Evolutionary conservation across 306 rosid genomes (phyloP).

Genomic region (Pyrus betulifolia): DNA sequence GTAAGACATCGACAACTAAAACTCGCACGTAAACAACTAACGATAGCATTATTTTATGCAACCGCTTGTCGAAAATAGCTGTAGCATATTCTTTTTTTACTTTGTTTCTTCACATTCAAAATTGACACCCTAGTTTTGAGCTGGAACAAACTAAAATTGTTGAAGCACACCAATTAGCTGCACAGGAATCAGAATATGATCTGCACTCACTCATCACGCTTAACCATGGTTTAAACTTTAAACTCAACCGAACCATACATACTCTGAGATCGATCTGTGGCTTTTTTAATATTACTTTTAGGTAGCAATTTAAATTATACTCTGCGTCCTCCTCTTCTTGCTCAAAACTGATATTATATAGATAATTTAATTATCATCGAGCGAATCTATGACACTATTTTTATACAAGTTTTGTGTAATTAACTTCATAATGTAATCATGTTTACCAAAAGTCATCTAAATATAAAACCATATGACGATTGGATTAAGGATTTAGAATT

Average conservation of each 20-base stretch:
- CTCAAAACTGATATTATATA: not conserved
- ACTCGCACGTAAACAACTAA: not conserved
- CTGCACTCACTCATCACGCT: not conserved
- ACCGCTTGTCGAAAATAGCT: not conserved
- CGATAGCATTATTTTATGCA: too few relatives aligned
- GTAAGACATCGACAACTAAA: too few relatives aligned
- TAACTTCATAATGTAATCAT: too few relatives aligned
- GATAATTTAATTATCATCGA: not conserved
- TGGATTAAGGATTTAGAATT: too few relatives aligned
- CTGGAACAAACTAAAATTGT: constrained; percentile 4
- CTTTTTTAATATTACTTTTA: not conserved
- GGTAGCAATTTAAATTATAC: not conserved
- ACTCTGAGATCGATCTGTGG: not conserved
- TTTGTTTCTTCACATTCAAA: not conserved
- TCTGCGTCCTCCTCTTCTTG: not conserved
- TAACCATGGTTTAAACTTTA: not conserved
- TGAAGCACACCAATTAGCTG: not conserved
- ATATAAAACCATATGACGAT: too few relatives aligned
- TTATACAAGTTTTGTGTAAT: too few relatives aligned
- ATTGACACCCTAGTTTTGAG: not conserved
- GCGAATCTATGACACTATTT: too few relatives aligned
- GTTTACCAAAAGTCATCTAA: too few relatives aligned
- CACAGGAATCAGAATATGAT: constrained; percentile 11
- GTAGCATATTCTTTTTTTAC: not conserved
- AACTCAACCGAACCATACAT: not conserved